These are phyloP conservation scores for Polysphondylium violaceum DNA, from an alignment of 78 protist genomes.

Conservation along the genomic window DNA sequence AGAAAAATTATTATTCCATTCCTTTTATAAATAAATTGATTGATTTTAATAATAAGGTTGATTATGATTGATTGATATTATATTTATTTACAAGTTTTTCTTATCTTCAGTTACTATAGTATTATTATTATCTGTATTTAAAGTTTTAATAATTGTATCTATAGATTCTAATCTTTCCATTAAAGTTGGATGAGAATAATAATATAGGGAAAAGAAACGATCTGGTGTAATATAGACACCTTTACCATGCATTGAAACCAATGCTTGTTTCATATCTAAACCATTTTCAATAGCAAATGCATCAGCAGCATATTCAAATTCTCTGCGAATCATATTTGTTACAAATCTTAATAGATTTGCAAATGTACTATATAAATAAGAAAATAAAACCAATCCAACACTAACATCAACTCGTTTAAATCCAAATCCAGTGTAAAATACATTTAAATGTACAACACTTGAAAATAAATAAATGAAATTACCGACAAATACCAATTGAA, in stretches of 20 bases:
- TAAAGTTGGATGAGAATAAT: slow-evolving; percentile 71
- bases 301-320: slow-evolving; percentile 74
- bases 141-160: slow-evolving; percentile 22
- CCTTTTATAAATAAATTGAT: slow-evolving; percentile 45
- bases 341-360: slow-evolving; percentile 73
- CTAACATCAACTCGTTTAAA: slow-evolving; percentile 62
- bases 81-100: not conserved
- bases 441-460: slow-evolving; percentile 56
- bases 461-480: slow-evolving; percentile 71
- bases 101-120: slow-evolving; percentile 1
- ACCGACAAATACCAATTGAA: slow-evolving; percentile 59
- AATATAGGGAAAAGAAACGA: slow-evolving; percentile 52
- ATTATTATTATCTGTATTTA: slow-evolving; percentile 5
- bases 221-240: slow-evolving; percentile 68
- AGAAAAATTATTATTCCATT: slow-evolving; percentile 88
- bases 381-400: slow-evolving; percentile 68
- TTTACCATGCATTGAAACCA: slow-evolving; percentile 54
- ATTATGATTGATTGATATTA: not conserved
- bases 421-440: slow-evolving; percentile 66
- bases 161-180: slow-evolving; percentile 77
- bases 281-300: slow-evolving; percentile 66
- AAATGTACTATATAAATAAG: slow-evolving; percentile 75
- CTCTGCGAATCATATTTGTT: slow-evolving; percentile 59
- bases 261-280: slow-evolving; percentile 66
- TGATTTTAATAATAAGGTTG: not conserved